phyloP scores from a whole-genome alignment of 306 rosid species.

The Vigna reflexopilosa region DNA sequence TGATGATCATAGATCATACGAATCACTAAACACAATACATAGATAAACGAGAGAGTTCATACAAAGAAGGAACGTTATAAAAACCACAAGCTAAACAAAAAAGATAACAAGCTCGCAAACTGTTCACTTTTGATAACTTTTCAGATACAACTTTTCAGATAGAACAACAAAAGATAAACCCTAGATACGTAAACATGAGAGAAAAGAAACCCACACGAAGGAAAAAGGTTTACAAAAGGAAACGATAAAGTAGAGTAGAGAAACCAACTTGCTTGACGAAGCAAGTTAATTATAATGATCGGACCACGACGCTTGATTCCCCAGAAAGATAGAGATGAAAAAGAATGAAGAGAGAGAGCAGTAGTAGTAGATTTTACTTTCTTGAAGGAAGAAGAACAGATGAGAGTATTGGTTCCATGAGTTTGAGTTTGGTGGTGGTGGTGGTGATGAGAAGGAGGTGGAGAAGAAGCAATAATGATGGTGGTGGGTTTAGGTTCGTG shows the following conservation, averaged over 20 bases:
- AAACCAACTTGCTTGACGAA: constrained; percentile 51
- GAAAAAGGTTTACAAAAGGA: constrained; percentile 33
- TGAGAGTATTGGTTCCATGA: no score
- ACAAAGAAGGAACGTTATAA: constrained; percentile 7
- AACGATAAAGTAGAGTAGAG: constrained; percentile 32
- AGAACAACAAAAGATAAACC: constrained; percentile 26
- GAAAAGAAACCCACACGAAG: constrained; percentile 26
- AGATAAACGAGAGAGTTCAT: constrained; percentile 13
- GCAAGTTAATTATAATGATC: constrained; percentile 58
- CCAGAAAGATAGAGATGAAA: constrained; percentile 42
- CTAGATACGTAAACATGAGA: constrained; percentile 40
- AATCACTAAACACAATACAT: neutral
- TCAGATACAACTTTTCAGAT: constrained; percentile 37
- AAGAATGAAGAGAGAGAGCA: neutral
- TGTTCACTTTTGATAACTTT: constrained; percentile 37
- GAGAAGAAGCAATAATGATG: constrained; percentile 49
- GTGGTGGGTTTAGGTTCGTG: constrained; percentile 57
- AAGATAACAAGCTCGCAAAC: constrained; percentile 20
- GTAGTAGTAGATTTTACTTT: neutral
- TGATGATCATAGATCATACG: neutral
- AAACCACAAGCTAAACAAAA: constrained; percentile 3
- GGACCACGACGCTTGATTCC: constrained; percentile 99
- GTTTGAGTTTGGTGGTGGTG: neutral
- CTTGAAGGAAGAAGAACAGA: no score
- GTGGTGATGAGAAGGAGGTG: neutral